Evolutionary conservation across 148 eudicot species (phyloP).

Genomic region (Vaccinium darrowii): DNA sequence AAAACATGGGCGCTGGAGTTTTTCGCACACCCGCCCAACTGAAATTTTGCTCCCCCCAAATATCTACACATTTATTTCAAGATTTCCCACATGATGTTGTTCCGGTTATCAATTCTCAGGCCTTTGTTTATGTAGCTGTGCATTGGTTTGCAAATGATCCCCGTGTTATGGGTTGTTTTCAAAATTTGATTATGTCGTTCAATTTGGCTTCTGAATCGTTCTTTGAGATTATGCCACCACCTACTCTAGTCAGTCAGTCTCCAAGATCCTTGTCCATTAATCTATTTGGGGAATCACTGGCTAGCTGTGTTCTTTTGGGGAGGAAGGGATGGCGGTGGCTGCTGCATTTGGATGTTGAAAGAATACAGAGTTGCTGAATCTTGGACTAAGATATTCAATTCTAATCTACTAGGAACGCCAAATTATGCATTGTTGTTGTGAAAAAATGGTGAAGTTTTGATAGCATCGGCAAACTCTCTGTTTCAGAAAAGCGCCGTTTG

Average conservation of each 20-base stretch:
- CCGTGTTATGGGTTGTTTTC: not conserved
- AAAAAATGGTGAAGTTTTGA: slow-evolving; percentile 29
- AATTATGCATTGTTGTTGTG: slow-evolving; percentile 18
- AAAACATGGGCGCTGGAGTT: too few relatives aligned
- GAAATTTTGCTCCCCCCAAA: too few relatives aligned
- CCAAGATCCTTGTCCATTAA: not conserved
- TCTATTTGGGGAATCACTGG: not conserved
- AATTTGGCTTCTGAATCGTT: slow-evolving; percentile 23
- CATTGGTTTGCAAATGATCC: slow-evolving; percentile 30
- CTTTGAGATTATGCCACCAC: slow-evolving; percentile 11
- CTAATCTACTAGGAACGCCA: slow-evolving; percentile 5
- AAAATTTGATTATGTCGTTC: slow-evolving; percentile 22
- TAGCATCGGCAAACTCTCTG: not conserved
- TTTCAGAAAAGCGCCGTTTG: too few relatives aligned
- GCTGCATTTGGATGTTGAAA: slow-evolving; percentile 35
- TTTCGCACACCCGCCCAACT: too few relatives aligned
- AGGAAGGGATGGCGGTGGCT: slow-evolving; percentile 9
- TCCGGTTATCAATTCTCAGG: too few relatives aligned
- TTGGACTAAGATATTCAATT: slow-evolving; percentile 22
- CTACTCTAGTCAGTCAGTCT: not conserved
- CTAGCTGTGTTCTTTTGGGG: not conserved
- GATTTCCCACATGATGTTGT: too few relatives aligned
- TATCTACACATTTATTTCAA: too few relatives aligned
- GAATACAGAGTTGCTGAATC: slow-evolving; percentile 30
- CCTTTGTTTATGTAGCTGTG: not conserved